phyloP scores from a whole-genome alignment of 768 basidiomycete genomes.

The Amanita pallidorosea region DNA sequence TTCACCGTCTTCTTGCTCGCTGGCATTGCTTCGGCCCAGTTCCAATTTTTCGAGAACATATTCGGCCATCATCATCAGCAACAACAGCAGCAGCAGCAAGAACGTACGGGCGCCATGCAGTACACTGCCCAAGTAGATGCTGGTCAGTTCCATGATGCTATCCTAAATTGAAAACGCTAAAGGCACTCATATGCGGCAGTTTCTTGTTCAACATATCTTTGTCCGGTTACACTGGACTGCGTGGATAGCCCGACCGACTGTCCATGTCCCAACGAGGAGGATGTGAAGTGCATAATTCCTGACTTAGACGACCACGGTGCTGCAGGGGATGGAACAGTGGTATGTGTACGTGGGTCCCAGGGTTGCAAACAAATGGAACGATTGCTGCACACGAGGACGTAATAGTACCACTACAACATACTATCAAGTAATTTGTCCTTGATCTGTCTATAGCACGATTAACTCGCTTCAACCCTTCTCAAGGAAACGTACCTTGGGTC shows the following conservation, averaged over 20 bases:
- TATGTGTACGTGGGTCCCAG: conserved; percentile 58
- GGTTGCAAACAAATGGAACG: conserved; percentile 56
- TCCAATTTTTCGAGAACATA: conserved; percentile 73
- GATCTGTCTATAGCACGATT: neutral
- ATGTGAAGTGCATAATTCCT: conserved; percentile 67
- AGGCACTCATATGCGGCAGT: conserved; percentile 28
- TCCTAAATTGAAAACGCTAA: conserved; percentile 10
- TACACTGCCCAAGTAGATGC: conserved; percentile 58
- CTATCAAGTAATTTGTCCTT: conserved; percentile 1
- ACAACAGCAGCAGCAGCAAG: conserved; percentile 53
- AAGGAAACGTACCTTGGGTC: neutral
- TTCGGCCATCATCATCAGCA: conserved; percentile 57
- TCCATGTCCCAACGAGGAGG: conserved; percentile 68
- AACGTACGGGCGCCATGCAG: conserved; percentile 42
- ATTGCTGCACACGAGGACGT: conserved; percentile 31
- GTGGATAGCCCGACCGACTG: conserved; percentile 54
- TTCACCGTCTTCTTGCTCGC: conserved; percentile 22
- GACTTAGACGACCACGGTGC: conserved; percentile 34
- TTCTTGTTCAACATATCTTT: conserved; percentile 63
- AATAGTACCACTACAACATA: conserved; percentile 8
- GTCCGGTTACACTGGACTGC: conserved; percentile 66
- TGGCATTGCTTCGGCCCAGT: conserved; percentile 46
- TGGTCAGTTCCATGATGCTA: conserved; percentile 25
- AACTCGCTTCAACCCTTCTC: neutral
- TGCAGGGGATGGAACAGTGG: conserved; percentile 41